Evolutionary conservation across 352 stramenopile species (phyloP).

Genomic region (Phytophthora hybrid): DNA sequence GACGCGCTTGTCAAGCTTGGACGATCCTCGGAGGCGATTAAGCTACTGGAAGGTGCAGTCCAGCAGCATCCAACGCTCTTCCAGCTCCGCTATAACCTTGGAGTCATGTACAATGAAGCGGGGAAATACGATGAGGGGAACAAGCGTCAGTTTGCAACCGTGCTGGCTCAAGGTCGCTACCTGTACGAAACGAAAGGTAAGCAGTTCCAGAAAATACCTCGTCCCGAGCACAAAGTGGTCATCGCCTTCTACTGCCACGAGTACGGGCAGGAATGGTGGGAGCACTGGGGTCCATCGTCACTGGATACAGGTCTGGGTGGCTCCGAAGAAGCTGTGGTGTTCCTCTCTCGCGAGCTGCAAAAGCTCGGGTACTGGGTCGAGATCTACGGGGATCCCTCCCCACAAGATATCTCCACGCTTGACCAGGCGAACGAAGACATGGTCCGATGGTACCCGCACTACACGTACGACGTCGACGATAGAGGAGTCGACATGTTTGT

Average conservation of each 20-base stretch:
- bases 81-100: constrained; percentile 62
- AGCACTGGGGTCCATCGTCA: constrained; percentile 85
- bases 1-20: constrained; percentile 46
- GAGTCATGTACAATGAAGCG: constrained; percentile 45
- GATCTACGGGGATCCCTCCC: constrained; percentile 81
- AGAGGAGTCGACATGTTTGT: constrained; percentile 86
- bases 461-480: constrained; percentile 72
- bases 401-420: constrained; percentile 47
- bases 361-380: constrained; percentile 88
- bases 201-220: constrained; percentile 40
- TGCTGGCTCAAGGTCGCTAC: constrained; percentile 44
- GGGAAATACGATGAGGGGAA: constrained; percentile 45
- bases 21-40: constrained; percentile 41
- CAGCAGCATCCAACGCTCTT: constrained; percentile 45
- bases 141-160: constrained; percentile 39
- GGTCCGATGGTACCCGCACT: constrained; percentile 81
- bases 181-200: constrained; percentile 38
- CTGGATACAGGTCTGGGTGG: constrained; percentile 79
- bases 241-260: constrained; percentile 93
- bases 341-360: constrained; percentile 81
- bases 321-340: constrained; percentile 93
- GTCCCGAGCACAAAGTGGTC: constrained; percentile 39
- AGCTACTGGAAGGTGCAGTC: constrained; percentile 40
- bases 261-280: constrained; percentile 93
- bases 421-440: constrained; percentile 30